Base-by-base conservation (phyloP, 2,329 filamentous ascomycete species). In the Geosmithia flava region DNA sequence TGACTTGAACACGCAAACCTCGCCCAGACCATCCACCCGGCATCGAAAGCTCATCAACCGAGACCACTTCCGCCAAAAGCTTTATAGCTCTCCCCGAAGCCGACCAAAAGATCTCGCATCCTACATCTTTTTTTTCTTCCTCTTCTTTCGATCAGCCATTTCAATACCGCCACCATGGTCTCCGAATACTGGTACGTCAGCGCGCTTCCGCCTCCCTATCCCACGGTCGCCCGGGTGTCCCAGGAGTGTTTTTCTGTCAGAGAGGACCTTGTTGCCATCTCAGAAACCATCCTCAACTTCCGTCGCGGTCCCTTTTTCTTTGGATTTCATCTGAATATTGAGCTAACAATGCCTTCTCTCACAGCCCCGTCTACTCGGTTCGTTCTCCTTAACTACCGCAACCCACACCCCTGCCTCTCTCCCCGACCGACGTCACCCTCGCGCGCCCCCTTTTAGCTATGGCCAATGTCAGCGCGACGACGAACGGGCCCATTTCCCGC, bases 321-420 rank as follows among this genome's bases (percentile, higher is more conserved):
- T 20, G 17, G 13, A 11, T 23, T 8, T 40, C 13, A 3, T 40
- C 19, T 10, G 33, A 23, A 20, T 41, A 2, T 23, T 13, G 20
- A 68, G 66, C 76, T 80, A 66, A 80, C 65, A 27, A 48, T 49
- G 45, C 39, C 44, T 51, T 51, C 53, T 55, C 50, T 46, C 64
- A 54, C 61, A 98, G 91, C 77, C 91, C 91, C 74, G 91, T 95
- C 65, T 98, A 97, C 77, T 88, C 93, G 80, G 93, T 97, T 81
- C 88, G 91, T 95, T 62, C 55, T 53, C 55, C 58, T 54, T 43
- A 17, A 19, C 54, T 42, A 19, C 44, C 27, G 16, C 30, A n/a
- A 27, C 23, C 23, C 23, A 27, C 23, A 27, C 8, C 23, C 23
- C 23, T 27, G 19, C 27, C 47, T 54, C 52, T 53, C 53, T 48